Percentiles rank a stretch among this genome's conserved stretches.
Evolutionary conservation across 208 protist species (phyloP).

Genomic region (Acanthamoeba divionensis): DNA sequence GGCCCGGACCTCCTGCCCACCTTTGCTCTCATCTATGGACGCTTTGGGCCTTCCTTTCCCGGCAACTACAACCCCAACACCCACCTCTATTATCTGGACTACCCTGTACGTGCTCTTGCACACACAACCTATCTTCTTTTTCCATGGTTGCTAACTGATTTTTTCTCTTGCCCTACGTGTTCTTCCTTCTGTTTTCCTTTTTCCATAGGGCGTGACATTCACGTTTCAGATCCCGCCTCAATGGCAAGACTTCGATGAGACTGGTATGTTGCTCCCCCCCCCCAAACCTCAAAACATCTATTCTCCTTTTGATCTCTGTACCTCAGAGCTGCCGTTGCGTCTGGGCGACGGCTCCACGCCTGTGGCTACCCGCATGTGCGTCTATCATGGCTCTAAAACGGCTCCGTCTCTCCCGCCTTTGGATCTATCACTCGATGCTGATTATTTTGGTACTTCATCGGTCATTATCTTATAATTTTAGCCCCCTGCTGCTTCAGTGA

Average conservation of each 20-base stretch:
- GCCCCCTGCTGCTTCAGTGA: background rate
- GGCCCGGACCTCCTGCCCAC: background rate
- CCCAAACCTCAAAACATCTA: background rate
- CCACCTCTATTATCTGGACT: constrained; percentile 9
- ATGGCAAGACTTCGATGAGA: background rate
- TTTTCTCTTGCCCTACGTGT: background rate
- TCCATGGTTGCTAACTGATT: too few species aligned
- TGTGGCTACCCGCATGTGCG: constrained; percentile 31
- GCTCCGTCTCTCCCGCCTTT: background rate
- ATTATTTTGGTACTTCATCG: background rate
- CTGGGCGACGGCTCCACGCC: constrained; percentile 65
- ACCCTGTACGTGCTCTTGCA: background rate
- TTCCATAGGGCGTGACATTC: constrained; percentile 36
- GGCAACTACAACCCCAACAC: constrained; percentile 1
- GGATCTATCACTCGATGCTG: background rate
- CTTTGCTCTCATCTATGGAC: constrained; percentile 7
- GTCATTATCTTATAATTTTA: background rate
- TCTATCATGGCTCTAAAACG: constrained; percentile 60
- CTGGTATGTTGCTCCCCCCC: background rate
- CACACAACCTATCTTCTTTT: too few species aligned
- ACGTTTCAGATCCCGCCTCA: background rate
- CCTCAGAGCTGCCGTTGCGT: constrained; percentile 59
- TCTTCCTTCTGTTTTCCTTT: background rate
- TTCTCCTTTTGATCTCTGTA: background rate
- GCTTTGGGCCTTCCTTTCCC: constrained; percentile 44